Percentiles rank a stretch among this genome's conserved stretches.
These are phyloP conservation scores for Kwoniella europaea DNA, from an alignment of 768 basidiomycete species.

Conservation along the genomic window DNA sequence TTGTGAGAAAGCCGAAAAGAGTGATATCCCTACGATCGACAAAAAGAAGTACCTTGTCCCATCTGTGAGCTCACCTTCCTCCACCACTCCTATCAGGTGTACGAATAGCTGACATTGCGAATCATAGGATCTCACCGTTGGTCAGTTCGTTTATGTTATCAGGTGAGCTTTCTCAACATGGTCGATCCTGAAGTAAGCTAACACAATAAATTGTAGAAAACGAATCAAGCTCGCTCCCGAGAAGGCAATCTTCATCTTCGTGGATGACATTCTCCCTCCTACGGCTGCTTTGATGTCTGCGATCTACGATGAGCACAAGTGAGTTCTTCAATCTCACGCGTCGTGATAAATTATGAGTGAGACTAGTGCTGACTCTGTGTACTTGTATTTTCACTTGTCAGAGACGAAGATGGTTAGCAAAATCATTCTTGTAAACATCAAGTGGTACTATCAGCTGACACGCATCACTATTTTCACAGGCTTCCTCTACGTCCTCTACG, in stretches of 20 bases:
- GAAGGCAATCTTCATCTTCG: constrained; percentile 99
- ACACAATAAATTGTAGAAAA: constrained; percentile 64
- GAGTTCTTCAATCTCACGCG: constrained; percentile 54
- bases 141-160: constrained; percentile 99
- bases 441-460: constrained; percentile 2
- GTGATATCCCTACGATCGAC: constrained; percentile 98
- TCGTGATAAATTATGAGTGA: not conserved
- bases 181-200: not conserved
- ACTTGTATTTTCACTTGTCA: constrained; percentile 53
- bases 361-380: not conserved
- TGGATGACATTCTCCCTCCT: constrained; percentile 96
- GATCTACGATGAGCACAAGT: constrained; percentile 99
- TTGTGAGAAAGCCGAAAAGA: constrained; percentile 98
- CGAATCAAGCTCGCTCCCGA: constrained; percentile 99
- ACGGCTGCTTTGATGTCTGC: constrained; percentile 98
- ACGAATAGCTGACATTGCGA: not conserved
- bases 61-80: constrained; percentile 66
- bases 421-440: not conserved
- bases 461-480: constrained; percentile 51
- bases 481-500: constrained; percentile 98
- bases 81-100: not conserved
- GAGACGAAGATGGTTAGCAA: constrained; percentile 81
- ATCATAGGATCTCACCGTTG: constrained; percentile 86
- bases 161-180: constrained; percentile 46
- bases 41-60: constrained; percentile 99